phyloP scores from a whole-genome alignment of 2,329 filamentous ascomycete genomes.

The Exophiala xenobiotica region DNA sequence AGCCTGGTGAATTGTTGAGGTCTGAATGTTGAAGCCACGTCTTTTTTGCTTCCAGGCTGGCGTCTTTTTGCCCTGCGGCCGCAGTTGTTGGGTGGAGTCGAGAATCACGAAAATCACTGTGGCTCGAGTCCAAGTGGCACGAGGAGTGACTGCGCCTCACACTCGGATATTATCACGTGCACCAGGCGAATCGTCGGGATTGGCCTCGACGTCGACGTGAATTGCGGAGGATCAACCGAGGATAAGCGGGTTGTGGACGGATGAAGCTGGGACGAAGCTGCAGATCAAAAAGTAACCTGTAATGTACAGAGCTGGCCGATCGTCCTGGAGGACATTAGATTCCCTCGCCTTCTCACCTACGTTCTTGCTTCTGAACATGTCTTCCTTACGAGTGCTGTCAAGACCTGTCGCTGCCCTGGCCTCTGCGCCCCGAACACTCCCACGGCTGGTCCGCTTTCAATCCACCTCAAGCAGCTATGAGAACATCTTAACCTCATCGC shows the following conservation, averaged over 20 bases:
- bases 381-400: slow-evolving; percentile 17
- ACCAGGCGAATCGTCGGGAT: slow-evolving; percentile 20
- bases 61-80: too few relatives aligned
- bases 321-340: background rate
- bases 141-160: too few relatives aligned
- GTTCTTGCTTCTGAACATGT: slow-evolving; percentile 7
- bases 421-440: slow-evolving; percentile 59
- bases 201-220: background rate
- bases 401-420: slow-evolving; percentile 54
- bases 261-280: background rate
- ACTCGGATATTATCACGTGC: too few relatives aligned
- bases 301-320: background rate
- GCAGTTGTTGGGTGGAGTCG: slow-evolving; percentile 8
- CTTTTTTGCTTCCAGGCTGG: slow-evolving; percentile 14
- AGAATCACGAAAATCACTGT: background rate
- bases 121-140: background rate
- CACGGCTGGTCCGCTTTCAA: slow-evolving; percentile 54
- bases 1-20: slow-evolving; percentile 11
- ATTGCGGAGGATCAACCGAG: slow-evolving; percentile 13
- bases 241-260: slow-evolving; percentile 10
- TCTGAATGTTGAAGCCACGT: slow-evolving; percentile 24
- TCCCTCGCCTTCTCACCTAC: background rate
- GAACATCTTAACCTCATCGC: slow-evolving; percentile 76
- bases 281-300: background rate
- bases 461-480: slow-evolving; percentile 61